These are phyloP conservation scores for Trichoderma breve DNA, from an alignment of 2,329 filamentous ascomycete species.

Conservation along the genomic window DNA sequence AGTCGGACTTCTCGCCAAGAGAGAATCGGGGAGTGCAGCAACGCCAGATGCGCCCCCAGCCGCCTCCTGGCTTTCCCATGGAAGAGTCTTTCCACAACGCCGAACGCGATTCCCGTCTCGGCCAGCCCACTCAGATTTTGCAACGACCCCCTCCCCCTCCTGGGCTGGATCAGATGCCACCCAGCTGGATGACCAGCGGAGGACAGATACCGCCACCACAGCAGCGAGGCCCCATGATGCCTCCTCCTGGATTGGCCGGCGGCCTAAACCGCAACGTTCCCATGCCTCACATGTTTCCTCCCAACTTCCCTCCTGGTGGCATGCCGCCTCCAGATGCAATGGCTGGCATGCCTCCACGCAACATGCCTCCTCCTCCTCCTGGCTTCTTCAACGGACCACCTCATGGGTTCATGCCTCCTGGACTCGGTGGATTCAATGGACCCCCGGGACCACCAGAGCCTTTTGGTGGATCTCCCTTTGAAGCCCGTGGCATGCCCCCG, in stretches of 20 bases:
- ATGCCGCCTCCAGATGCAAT: slow-evolving; percentile 50
- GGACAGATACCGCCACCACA: slow-evolving; percentile 45
- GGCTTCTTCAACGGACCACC: slow-evolving; percentile 54
- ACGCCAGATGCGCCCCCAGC: slow-evolving; percentile 45
- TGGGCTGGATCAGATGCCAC: slow-evolving; percentile 60
- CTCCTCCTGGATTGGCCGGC: slow-evolving; percentile 55
- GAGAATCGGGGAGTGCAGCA: slow-evolving; percentile 37
- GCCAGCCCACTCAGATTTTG: slow-evolving; percentile 62
- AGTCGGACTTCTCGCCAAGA: slow-evolving; percentile 42
- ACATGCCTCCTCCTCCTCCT: slow-evolving; percentile 55
- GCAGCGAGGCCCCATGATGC: slow-evolving; percentile 53
- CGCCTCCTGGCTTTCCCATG: slow-evolving; percentile 50
- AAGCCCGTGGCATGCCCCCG: slow-evolving; percentile 55
- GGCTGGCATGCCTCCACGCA: slow-evolving; percentile 51
- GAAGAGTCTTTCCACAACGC: slow-evolving; percentile 52
- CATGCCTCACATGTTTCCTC: slow-evolving; percentile 59
- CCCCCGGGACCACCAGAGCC: slow-evolving; percentile 47
- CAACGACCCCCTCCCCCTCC: slow-evolving; percentile 61
- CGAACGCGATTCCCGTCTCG: slow-evolving; percentile 47
- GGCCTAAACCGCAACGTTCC: slow-evolving; percentile 43
- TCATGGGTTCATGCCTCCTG: slow-evolving; percentile 54
- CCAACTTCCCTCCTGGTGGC: slow-evolving; percentile 55
- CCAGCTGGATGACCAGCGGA: slow-evolving; percentile 50
- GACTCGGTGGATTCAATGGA: slow-evolving; percentile 56
- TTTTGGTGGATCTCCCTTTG: slow-evolving; percentile 50